Evolutionary conservation across 306 rosid species (phyloP).

Genomic region (Cicer pinnatifidum): DNA sequence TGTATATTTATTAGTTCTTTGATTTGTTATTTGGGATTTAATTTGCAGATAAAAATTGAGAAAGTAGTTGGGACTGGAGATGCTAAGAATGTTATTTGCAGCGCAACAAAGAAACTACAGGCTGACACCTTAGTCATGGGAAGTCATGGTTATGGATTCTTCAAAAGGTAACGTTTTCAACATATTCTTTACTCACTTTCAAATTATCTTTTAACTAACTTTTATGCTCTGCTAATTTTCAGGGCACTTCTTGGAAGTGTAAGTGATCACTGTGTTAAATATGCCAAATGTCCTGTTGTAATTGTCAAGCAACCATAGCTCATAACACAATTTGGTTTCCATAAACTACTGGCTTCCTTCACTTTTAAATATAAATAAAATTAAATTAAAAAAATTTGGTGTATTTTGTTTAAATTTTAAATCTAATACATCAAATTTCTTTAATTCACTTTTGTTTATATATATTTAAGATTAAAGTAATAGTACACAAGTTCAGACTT

Average conservation of each 20-base stretch:
- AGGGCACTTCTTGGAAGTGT: slow-evolving; percentile 89
- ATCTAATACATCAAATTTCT: no score
- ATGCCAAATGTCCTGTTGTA: slow-evolving; percentile 79
- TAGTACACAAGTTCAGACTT: no score
- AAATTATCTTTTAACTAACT: neutral
- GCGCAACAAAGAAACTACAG: slow-evolving; percentile 59
- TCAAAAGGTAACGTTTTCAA: slow-evolving; percentile 57
- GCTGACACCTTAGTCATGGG: slow-evolving; percentile 89
- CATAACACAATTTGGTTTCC: slow-evolving; percentile 18
- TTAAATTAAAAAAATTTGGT: no score
- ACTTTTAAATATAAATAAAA: no score
- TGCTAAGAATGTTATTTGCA: slow-evolving; percentile 78
- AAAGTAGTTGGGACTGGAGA: slow-evolving; percentile 72
- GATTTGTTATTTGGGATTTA: slow-evolving; percentile 11
- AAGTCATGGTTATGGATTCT: slow-evolving; percentile 85
- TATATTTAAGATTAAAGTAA: no score
- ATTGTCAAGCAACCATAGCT: slow-evolving; percentile 61
- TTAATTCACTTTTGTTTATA: no score
- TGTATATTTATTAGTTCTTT: neutral
- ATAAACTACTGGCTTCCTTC: no score
- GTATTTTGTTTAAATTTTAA: no score
- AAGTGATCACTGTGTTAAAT: slow-evolving; percentile 75
- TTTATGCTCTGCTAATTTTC: slow-evolving; percentile 29
- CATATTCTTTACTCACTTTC: neutral
- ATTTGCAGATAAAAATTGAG: slow-evolving; percentile 63